These are phyloP conservation scores for Aspergillus niger DNA, from an alignment of 2,329 filamentous ascomycete genomes.

Conservation along the genomic window DNA sequence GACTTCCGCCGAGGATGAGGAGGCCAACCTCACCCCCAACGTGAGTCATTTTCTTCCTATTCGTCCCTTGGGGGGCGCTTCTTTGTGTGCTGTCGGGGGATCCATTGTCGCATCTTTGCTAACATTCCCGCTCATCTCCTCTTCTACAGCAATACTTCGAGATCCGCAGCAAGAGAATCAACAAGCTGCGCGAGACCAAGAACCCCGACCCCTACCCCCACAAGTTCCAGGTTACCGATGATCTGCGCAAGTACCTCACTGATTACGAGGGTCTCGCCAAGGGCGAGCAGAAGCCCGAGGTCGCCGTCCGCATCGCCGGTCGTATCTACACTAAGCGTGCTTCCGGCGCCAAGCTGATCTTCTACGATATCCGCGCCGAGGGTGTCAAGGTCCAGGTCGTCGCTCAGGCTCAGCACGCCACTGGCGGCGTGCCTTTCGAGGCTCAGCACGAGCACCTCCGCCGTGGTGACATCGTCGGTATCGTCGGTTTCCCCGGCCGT, in stretches of 20 bases:
- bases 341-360: constrained; percentile 80
- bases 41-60: constrained; percentile 48
- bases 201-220: constrained; percentile 87
- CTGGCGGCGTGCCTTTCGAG: constrained; percentile 71
- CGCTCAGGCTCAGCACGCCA: constrained; percentile 80
- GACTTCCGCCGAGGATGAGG: constrained; percentile 63
- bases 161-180: constrained; percentile 82
- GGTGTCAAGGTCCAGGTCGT: constrained; percentile 85
- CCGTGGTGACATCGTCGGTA: constrained; percentile 88
- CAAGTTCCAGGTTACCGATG: constrained; percentile 85
- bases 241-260: constrained; percentile 75
- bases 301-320: constrained; percentile 74
- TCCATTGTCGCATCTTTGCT: constrained; percentile 10
- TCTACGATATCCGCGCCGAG: constrained; percentile 82
- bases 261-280: constrained; percentile 79
- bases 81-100: background rate
- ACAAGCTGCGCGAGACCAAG: constrained; percentile 72
- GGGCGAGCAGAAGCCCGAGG: constrained; percentile 77
- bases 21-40: constrained; percentile 73
- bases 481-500: constrained; percentile 79
- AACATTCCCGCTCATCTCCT: constrained; percentile 13
- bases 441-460: constrained; percentile 87
- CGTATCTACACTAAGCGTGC: constrained; percentile 87
- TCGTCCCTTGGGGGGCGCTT: background rate
- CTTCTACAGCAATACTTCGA: constrained; percentile 81